These are phyloP conservation scores for Pseudocercospora musae DNA, from an alignment of 2,329 filamentous ascomycete species.

Conservation along the genomic window DNA sequence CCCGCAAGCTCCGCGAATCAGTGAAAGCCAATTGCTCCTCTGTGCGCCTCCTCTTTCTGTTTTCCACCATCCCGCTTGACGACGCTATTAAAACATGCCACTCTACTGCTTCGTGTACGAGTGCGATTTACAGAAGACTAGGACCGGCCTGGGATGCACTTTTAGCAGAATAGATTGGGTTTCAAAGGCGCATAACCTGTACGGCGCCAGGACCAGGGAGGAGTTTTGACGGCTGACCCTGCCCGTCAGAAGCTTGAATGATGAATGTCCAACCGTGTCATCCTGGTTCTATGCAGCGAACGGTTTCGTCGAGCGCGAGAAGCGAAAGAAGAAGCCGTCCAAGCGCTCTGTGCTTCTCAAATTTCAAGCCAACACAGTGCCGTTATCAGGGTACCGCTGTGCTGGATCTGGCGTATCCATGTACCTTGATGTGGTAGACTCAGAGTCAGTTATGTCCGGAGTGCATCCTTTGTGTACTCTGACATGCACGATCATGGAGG, in stretches of 20 bases:
- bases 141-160: background rate
- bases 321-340: background rate
- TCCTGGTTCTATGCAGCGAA: constrained; percentile 6
- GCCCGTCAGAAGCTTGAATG: constrained; percentile 5
- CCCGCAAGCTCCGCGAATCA: constrained; percentile 1
- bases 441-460: constrained; percentile 3
- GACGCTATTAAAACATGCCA: background rate
- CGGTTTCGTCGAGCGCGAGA: background rate
- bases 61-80: background rate
- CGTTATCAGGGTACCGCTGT: constrained; percentile 12
- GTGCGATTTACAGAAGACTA: background rate
- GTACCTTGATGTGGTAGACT: constrained; percentile 1
- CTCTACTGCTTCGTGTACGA: background rate
- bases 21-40: background rate
- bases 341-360: constrained; percentile 9
- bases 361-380: constrained; percentile 8
- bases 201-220: background rate
- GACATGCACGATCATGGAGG: background rate
- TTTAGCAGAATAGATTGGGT: constrained; percentile 13
- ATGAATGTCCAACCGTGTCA: constrained; percentile 1
- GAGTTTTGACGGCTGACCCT: background rate
- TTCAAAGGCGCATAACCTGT: constrained; percentile 9
- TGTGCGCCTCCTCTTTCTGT: background rate
- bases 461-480: background rate
- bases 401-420: constrained; percentile 5